Base-by-base conservation (phyloP, 352 stramenopile species). In the Achlya hypogyna region DNA sequence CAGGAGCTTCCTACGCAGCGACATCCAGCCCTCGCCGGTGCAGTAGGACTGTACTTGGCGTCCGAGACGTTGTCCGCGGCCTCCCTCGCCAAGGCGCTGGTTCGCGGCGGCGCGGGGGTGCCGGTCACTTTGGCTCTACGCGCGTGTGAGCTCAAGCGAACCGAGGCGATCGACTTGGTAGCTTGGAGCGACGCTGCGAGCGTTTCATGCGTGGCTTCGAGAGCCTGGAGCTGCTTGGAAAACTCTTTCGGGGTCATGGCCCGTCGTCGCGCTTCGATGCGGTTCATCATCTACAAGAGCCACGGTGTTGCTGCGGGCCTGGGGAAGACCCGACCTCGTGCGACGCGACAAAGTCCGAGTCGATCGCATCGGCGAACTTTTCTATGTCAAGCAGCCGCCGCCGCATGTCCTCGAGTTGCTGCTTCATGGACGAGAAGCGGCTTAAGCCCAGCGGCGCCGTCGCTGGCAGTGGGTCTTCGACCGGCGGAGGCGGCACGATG, bases 361-460 rank as follows among this genome's bases (percentile, higher is more conserved):
- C 60, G 29, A 67, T 67, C 20, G 43, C 43, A 38, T 67, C 51
- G 18, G 60, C 60, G 25, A 67, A 67, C 27, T 49, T 22, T 29
- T 67, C 60, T 45, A 67, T 67, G 18, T 42, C n/a, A 42, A 35
- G 16, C 2, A 67, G 51, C 18, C 47, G 29, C 43, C 42, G n/a
- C 9, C 42, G 42, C 32, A 67, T 43, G 60, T 18, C n/a, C 25
- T 67, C 38, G 16, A 67, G 43, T 34, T 67, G 60, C 9, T 32
- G 14, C 32, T 67, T 35, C 16, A 67, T 56, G 5, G 60, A 67
- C n/a, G 42, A 25, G 5, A 67, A 25, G 10, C 42, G 25, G 12
- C 2, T 10, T 3, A 56, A 18, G 2, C 38, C 38, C 12, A 45
- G 2, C 38, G 38, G 38, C n/a, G 38, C 38, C 6, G 2, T 45